Base-by-base conservation (phyloP, 164 flowering plant genomes). In the Cinnamomum chago region DNA sequence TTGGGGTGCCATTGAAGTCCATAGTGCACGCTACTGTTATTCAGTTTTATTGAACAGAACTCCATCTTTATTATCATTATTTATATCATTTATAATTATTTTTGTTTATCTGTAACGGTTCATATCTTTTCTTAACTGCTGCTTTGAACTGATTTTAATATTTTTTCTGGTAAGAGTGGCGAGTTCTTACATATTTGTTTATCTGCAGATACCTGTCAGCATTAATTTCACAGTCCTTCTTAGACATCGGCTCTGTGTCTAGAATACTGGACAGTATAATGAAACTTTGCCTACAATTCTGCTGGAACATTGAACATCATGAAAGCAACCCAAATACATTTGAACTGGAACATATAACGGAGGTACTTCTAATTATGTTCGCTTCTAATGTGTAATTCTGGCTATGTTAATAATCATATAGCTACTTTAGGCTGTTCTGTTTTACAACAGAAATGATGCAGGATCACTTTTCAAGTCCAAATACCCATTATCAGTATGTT, bases 241-340 rank as follows among this genome's bases (percentile, higher is more conserved):
- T 96, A 88, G 98, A 96, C 81, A 90, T 96, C 80, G 99, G 99
- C 47, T 92, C 98, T 73, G 94, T 96, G 17, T 92, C 98, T 47
- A 90, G 97, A 82, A 96, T 94, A 81, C 82, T 96, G 75, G 99
- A 94, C 78, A 81, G 98, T 73, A 92, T 96, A 74, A 96, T 94
- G 98, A 92, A 88, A 76, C 93, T 94, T 28, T 96, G 99, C 84
- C 82, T 90, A 74, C 98, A 92, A 79, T 94, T 92, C 83, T 96
- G 98, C 86, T 92, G 97, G 97, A 90, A 76, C 77, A 85, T 92
- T 67, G 98, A 96, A 81, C 86, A 83, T 76, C 86, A 88, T 78
- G 97, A 90, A 73, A 87, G 79, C 85, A 83, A 70, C 68, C 76
- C 85, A 76, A 90, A 85, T 79, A 76, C 93, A 65, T 74, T 81